Evolutionary conservation across 805 yeast species (phyloP), one percentile per base, ranked within the genome.

Genomic region (Spathaspora girioi): DNA sequence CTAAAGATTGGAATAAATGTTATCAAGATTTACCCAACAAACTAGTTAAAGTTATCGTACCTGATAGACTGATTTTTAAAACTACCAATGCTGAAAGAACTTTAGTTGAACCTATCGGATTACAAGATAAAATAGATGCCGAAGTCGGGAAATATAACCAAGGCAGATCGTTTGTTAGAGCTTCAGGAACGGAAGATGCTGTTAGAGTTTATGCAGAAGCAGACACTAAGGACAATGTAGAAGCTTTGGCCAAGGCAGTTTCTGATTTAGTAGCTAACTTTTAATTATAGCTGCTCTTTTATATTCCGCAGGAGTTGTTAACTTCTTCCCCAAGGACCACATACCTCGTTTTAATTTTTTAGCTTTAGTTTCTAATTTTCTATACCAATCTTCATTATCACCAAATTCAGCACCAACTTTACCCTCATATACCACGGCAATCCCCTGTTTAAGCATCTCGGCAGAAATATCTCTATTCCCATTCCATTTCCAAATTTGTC

Each of bases 171-270:
- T 94, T 94, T 68, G 98, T 93, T 2, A 82, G 99, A 59, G 98
- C 99, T 9, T 87, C 96, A 54, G 99, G 99, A 12, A 94, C 99
- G 1, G 99, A 94, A 67, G 96, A 94, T 67, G 98, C 97, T 0
- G 97, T 94, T 1, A 81, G 99, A 59, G 89, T 94, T 6, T 94
- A 94, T 59, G 94, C 97, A 0, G 99, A 94, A 68, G 96, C 97
- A 0, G 75, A 72, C 2, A 78, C 71, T 17, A 48, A 56, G 40
- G 71, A 61, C 43, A 48, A 68, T 40, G 70, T 69, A 6, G 69
- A 61, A 43, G 56, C 54, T 29, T 66, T 75, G 47, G 61, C 70
- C 3, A 46, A 52, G 47, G 54, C 56, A 43, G 72, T 72, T 14
- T 63, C 68, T 40, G 59, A 60, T 18, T 55, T 71, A 48, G 63